Base-by-base conservation (phyloP, 768 basidiomycete genomes). In the Coprinopsis marcescibilis region DNA sequence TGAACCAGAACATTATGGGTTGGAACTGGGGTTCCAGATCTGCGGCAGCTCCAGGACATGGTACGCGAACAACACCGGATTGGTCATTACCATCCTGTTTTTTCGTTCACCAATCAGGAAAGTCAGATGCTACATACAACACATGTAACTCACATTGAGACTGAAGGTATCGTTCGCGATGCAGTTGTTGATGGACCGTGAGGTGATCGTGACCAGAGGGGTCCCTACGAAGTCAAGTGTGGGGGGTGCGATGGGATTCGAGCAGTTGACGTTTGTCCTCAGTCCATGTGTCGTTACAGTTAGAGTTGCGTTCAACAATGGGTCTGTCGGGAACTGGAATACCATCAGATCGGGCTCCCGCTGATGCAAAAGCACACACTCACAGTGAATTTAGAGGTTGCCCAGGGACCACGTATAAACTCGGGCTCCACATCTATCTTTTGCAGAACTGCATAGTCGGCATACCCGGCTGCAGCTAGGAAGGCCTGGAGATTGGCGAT, bases 391-490 rank as follows among this genome's bases (percentile, higher is more conserved):
- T 72, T 60, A 1, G 75, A 72, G 19, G 72, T 71, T 5, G 82
- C 68, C 82, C 82, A 85, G 1, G 57, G 64, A 0, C 57, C 58
- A 5, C 53, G 40, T 17, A 84, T 64, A 54, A 83, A 85, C 6
- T 80, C 76, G 1, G 84, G 84, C 47, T 82, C 78, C 4, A 64
- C 55, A 4, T 5, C 7, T 4, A 84, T 58, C 14, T 60, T 54
- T 51, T 76, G 68, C 29, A 71, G 59, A 3, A 69, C 69, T 4
- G 72, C 67, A 14, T 72, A 69, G 37, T 74, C 71, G 3, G 71
- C 68, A 51, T 70, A 76, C 52, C 83, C 83, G 6, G 79, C 73
- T 6, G 82, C 77, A 21, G 82, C 77, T 8, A 77, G 63, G 55
- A 83, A 84, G 14, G 70, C 69, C 34, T 73, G 75, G 38, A 84